These are phyloP conservation scores for Cryomyces minteri DNA, from an alignment of 495 filamentous ascomycete species.

Conservation along the genomic window DNA sequence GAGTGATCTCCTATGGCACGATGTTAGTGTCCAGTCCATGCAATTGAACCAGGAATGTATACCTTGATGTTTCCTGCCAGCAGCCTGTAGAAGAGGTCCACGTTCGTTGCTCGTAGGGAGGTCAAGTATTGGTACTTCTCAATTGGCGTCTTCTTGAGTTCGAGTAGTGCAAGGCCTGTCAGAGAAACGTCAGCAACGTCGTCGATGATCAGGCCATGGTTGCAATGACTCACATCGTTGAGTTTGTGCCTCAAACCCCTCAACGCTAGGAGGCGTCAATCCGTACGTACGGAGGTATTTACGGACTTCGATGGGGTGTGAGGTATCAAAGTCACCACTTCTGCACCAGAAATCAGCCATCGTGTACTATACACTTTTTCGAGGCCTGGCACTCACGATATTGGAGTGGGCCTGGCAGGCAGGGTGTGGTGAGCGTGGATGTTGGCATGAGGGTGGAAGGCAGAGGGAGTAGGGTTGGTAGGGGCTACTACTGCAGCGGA, in stretches of 20 bases:
- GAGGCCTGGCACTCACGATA: not conserved
- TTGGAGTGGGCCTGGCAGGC: conserved; percentile 1
- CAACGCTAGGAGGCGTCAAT: conserved; percentile 49
- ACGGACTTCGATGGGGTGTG: conserved; percentile 43
- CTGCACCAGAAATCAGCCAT: conserved; percentile 7
- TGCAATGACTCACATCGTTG: conserved; percentile 34
- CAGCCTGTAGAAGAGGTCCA: conserved; percentile 87
- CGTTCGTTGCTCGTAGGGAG: conserved; percentile 70
- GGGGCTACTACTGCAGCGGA: not conserved
- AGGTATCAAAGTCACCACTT: conserved; percentile 35
- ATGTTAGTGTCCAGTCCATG: too few species aligned
- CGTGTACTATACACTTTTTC: not conserved
- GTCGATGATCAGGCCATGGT: too few species aligned
- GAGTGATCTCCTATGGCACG: conserved; percentile 51
- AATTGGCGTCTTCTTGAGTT: conserved; percentile 56
- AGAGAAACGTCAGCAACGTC: too few species aligned
- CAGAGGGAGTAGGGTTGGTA: not conserved
- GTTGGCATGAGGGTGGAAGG: conserved; percentile 11
- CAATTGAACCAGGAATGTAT: conserved; percentile 4
- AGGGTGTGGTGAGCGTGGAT: conserved; percentile 12
- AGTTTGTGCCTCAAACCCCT: conserved; percentile 50
- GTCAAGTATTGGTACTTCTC: conserved; percentile 94
- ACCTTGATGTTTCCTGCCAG: conserved; percentile 76
- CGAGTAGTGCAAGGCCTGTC: conserved; percentile 51
- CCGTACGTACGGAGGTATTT: conserved; percentile 54